A percentile compares a stretch with the other conserved stretches of the same genome.
Conservation (phyloP, 2,329 filamentous ascomycete species). For the Nemania diffusa region DNA sequence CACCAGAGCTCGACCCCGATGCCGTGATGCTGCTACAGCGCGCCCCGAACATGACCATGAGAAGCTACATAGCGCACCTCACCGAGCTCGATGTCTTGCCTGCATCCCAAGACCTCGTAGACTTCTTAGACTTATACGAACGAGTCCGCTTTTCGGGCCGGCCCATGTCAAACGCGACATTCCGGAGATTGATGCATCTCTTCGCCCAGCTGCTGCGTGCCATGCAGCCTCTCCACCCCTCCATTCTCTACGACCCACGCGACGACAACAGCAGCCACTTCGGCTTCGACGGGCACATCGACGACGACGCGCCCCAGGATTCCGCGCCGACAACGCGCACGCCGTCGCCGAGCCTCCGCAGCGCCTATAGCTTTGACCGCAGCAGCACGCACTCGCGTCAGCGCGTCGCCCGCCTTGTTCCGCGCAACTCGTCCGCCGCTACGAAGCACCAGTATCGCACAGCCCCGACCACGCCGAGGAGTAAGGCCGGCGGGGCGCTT, state of each 20-base stretch:
- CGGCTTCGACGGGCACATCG: constrained; percentile 46
- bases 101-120: constrained; percentile 54
- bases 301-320: constrained; percentile 56
- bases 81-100: constrained; percentile 71
- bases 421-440: constrained; percentile 56
- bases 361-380: constrained; percentile 42
- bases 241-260: constrained; percentile 55
- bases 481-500: constrained; percentile 50
- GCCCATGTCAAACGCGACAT: constrained; percentile 74
- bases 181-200: constrained; percentile 81
- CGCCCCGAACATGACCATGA: constrained; percentile 75
- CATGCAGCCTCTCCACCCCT: constrained; percentile 74
- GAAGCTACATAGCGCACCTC: constrained; percentile 81
- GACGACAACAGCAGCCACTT: constrained; percentile 43
- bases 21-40: constrained; percentile 78
- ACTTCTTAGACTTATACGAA: constrained; percentile 83
- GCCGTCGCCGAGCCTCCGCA: constrained; percentile 43
- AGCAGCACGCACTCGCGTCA: constrained; percentile 45
- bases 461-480: constrained; percentile 64
- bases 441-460: constrained; percentile 61
- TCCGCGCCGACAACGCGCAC: constrained; percentile 54
- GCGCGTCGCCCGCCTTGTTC: constrained; percentile 42
- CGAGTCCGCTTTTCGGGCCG: constrained; percentile 81
- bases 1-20: constrained; percentile 68
- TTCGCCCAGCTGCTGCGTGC: constrained; percentile 83